Evolutionary conservation across 345 rosid genomes (phyloP), one percentile per base, ranked within the genome.

Genomic region (Acer yangbiense): DNA sequence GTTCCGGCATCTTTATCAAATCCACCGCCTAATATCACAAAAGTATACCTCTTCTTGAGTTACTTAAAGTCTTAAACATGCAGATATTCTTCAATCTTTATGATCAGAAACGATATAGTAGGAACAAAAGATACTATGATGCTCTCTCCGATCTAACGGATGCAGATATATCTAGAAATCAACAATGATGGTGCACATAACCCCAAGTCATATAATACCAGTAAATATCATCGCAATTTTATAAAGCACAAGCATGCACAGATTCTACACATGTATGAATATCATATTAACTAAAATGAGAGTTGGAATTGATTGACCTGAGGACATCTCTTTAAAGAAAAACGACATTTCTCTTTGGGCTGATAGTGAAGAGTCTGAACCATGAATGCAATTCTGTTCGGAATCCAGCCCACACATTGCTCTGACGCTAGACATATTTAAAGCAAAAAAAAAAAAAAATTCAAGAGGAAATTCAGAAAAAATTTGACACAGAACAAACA

Each of bases 321-420:
- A 67, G 58, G 81, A 61, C 32, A n/a, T 46, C 68, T 87, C 87
- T 68, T 74, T 71, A 79, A 93, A 93, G 92, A 94, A 93, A 85
- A 95, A 90, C 29, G 87, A 75, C 72, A 95, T 91, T 83, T 93
- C 95, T 74, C 98, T 87, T 83, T 82, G 83, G 71, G 95, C 97
- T 20, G 97, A 94, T 74, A 81, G 77, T 65, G 78, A 75, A 60
- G 98, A 95, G 86, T 95, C 98, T 0, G 97, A 95, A 75, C 98
- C 97, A 76, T 90, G 97, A 63, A 93, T 90, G 72, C 95, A 95
- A 62, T 95, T 95, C 66, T 79, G 86, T 81, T 90, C 89, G 6
- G 78, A 85, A 86, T 91, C 88, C 46, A 79, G 68, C 50, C 98
- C 95, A 41, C 95, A 91, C 76, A 91, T 83, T 78, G 97, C 98